Base-by-base conservation (phyloP, 2,329 filamentous ascomycete genomes). In the Neopestalotiopsis sp. region DNA sequence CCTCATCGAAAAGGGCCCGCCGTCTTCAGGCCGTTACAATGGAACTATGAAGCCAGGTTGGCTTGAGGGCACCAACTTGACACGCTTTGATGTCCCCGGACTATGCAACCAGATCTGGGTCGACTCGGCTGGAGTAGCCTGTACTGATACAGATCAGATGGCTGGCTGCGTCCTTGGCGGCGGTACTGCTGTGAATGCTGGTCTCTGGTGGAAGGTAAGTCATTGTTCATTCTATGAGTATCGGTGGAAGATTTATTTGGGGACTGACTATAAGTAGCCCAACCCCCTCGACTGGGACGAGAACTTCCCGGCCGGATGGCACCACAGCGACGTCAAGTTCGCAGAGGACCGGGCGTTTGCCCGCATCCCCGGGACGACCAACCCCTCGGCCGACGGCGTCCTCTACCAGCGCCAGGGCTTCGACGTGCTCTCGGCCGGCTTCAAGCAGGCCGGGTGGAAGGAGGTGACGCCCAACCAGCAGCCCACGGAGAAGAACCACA, bases 271-370 rank as follows among this genome's bases (percentile, higher is more conserved):
- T 59, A 13, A 52, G 68, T 66, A 85, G 81, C 87, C 92, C 0
- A 87, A 90, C 70, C 83, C 86, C 4, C 77, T 81, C 7, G 92
- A 94, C 76, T 94, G 91, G 83, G 90, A 94, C 76, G 85, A 87
- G 76, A 91, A 92, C 77, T 94, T 92, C 81, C 92, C 92, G 0
- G 72, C 81, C 1, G 92, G 91, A 38, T 94, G 92, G 92, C 90
- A 91, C 78, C 84, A 88, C 20, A 76, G 81, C 5, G 90, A 94
- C 72, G 86, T 94, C 76, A 81, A 81, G 69, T 76, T 81, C 30
- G 88, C 91, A 1, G 88, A 90, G 5, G 80, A 86, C 34, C 86
- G 88, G 57, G 88, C 91, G 6, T 94, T 93, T 77, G 81, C 83
- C 45, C 86, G 91, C n/a, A 94, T 93, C 70, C 91, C 91, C 0